Evolutionary conservation across 345 rosid species (phyloP).

Genomic region (Orychophragmus violaceus): DNA sequence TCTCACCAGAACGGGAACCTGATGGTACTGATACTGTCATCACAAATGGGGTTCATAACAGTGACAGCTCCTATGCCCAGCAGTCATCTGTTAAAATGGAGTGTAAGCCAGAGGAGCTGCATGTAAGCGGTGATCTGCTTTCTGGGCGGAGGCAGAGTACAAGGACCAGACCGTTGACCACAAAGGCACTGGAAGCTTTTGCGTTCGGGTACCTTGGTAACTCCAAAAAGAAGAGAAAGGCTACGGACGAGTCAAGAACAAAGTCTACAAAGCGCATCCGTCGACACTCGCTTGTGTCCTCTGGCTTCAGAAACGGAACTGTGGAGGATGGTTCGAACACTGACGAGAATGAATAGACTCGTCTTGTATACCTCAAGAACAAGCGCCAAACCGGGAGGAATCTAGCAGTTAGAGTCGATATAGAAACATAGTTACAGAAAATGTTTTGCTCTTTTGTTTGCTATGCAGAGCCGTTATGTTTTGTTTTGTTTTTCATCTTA

Average conservation of each 20-base stretch:
- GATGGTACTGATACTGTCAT: constrained; percentile 30
- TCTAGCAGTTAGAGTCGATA: constrained; percentile 18
- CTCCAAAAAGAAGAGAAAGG: constrained; percentile 44
- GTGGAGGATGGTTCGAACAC: constrained; percentile 24
- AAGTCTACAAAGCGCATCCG: constrained; percentile 38
- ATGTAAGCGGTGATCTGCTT: constrained; percentile 12
- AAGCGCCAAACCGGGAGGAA: neutral
- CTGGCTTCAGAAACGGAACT: constrained; percentile 27
- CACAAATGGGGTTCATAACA: constrained; percentile 26
- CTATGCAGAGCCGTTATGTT: constrained; percentile 6
- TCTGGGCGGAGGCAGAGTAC: constrained; percentile 46
- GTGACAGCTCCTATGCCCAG: constrained; percentile 29
- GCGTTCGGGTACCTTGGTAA: constrained; percentile 45
- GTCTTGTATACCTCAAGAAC: neutral
- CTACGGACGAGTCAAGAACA: constrained; percentile 28
- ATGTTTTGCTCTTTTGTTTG: constrained; percentile 24
- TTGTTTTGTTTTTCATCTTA: constrained; percentile 1
- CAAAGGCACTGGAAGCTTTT: constrained; percentile 58
- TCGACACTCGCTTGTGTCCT: constrained; percentile 22
- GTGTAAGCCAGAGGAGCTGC: constrained; percentile 14
- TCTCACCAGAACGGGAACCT: constrained; percentile 35
- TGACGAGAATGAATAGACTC: constrained; percentile 12
- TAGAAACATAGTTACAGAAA: constrained; percentile 16
- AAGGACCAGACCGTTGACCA: constrained; percentile 47
- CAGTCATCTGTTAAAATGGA: constrained; percentile 30